Base-by-base conservation (phyloP, 352 stramenopile genomes). In the Globisporangium canariense region DNA sequence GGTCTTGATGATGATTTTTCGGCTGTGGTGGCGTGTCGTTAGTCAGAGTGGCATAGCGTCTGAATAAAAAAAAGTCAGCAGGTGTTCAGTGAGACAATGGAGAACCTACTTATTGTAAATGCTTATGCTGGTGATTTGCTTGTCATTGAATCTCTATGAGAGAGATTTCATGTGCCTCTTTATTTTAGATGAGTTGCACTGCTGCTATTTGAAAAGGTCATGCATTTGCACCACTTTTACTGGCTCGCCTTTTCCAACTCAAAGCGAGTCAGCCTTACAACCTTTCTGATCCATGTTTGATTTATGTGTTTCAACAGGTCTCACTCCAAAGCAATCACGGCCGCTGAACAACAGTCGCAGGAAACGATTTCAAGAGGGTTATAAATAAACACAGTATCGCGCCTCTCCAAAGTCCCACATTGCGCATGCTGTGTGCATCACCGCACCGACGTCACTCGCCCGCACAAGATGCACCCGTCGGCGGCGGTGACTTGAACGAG, bases 11-110 rank as follows among this genome's bases (percentile, higher is more conserved):
- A 52, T 52, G 32, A 36, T 36, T 36, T 36, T 36, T 8, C 32
- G 32, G 32, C 32, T 36, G 32, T 36, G 32, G 32, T 36, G 32
- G 32, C 32, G 20, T 10, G 46, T 52, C 20, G 49, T 54, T 54
- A 54, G 49, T 54, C 49, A 54, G 49, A 54, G 49, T 38, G 25
- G 49, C 49, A 54, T 38, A 7, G 11, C 22, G 28, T n/a, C 49
- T 54, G 49, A 54, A 54, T 20, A 54, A 54, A 54, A 54, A 54
- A 34, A 22, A n/a, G 20, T 22, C 49, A 36, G 49, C 22, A 20
- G 18, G 18, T 10, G 13, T 22, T 43, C 36, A 41, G 36, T 13
- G 36, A 8, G 11, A 41, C 11, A 13, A 13, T 41, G 7, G 2
- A 3, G 2, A 54, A 36, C 22, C 47, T 36, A 18, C 11, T 36